Percentiles rank a stretch among this genome's conserved stretches.
Conservation (phyloP, 805 yeast genomes). For the Isabelozyma pseudorhagii region DNA sequence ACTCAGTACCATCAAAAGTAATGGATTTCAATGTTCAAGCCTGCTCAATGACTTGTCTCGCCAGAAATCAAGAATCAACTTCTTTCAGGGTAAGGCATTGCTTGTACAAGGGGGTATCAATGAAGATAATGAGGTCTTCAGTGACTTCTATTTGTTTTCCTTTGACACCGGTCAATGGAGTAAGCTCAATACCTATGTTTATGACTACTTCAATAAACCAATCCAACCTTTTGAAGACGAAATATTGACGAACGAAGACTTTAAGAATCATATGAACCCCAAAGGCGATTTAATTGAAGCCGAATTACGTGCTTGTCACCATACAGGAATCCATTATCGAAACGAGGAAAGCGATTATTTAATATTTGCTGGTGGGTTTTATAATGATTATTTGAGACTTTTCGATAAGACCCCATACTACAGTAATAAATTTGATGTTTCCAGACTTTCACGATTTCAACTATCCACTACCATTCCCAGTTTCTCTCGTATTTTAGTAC, state of each 20-base stretch:
- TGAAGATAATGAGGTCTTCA: constrained; percentile 22
- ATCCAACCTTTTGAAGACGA: constrained; percentile 31
- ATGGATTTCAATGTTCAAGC: background rate
- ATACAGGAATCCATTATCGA: constrained; percentile 29
- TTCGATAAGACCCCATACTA: constrained; percentile 26
- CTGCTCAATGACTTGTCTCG: constrained; percentile 1
- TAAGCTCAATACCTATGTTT: constrained; percentile 27
- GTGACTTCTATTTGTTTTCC: constrained; percentile 30
- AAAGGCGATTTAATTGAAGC: constrained; percentile 33
- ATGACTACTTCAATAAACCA: constrained; percentile 29
- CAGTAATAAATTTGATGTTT: constrained; percentile 33
- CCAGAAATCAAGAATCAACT: constrained; percentile 11
- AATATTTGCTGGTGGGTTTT: constrained; percentile 38
- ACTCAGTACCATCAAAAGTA: background rate
- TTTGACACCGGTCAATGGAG: constrained; percentile 35
- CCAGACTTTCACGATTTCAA: constrained; percentile 27
- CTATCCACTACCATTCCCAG: constrained; percentile 24
- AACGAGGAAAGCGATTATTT: constrained; percentile 32
- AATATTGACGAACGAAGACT: constrained; percentile 13
- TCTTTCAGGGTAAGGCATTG: constrained; percentile 25
- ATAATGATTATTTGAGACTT: constrained; percentile 32
- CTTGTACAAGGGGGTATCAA: constrained; percentile 41
- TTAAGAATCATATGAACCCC: constrained; percentile 19
- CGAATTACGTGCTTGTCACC: constrained; percentile 41
- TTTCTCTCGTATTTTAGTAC: constrained; percentile 29